A percentile compares a stretch with the other conserved stretches of the same genome.
Evolutionary conservation across 73 alveolate genomes (phyloP).

Genomic region (Paramecium sexaurelia): DNA sequence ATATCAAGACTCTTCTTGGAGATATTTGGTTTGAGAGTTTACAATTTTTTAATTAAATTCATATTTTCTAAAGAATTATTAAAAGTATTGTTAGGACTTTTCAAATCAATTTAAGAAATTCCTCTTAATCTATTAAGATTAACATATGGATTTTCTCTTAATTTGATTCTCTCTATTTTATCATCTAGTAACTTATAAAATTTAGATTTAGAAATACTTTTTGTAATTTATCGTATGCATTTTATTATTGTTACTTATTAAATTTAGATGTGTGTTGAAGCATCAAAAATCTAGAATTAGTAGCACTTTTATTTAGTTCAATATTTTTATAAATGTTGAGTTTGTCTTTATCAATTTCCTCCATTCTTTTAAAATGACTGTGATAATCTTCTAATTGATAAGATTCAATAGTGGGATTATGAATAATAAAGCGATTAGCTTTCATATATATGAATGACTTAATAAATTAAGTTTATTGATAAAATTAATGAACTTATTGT

Average conservation of each 20-base stretch:
- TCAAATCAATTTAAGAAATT: not conserved
- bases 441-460: not conserved
- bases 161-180: not conserved
- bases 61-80: not conserved
- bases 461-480: too few relatives aligned
- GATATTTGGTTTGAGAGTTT: not conserved
- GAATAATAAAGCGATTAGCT: not conserved
- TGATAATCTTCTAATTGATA: slow-evolving; percentile 1
- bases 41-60: not conserved
- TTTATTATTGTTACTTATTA: not conserved
- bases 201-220: not conserved
- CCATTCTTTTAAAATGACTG: not conserved
- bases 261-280: slow-evolving; percentile 30
- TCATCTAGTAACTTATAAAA: not conserved
- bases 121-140: not conserved
- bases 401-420: not conserved
- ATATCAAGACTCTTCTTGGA: not conserved
- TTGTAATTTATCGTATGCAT: not conserved
- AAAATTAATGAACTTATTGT: too few relatives aligned
- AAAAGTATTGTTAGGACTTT: not conserved
- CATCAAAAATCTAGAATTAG: not conserved
- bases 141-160: not conserved
- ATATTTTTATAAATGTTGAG: not conserved
- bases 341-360: not conserved
- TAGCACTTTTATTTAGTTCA: not conserved